Percentiles rank a stretch among this genome's conserved stretches.
These are phyloP conservation scores for Agaricus blazei DNA, from an alignment of 768 basidiomycete genomes.

Conservation along the genomic window DNA sequence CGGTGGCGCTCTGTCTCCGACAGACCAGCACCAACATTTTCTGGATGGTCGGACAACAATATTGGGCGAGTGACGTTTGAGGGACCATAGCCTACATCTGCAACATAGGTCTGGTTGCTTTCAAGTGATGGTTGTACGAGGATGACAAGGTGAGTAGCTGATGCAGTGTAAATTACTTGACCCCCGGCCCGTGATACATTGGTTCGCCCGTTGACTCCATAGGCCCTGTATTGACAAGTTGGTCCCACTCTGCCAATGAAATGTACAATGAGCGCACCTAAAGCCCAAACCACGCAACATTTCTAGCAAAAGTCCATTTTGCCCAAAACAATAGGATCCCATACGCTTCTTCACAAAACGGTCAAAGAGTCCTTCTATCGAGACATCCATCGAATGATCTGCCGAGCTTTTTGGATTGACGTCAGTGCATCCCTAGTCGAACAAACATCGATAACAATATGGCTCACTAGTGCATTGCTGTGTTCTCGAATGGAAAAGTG, in stretches of 20 bases:
- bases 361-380: slow-evolving; percentile 16
- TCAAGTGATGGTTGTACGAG: slow-evolving; percentile 25
- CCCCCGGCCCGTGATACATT: slow-evolving; percentile 14
- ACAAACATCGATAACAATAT: background rate
- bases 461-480: slow-evolving; percentile 33
- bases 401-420: slow-evolving; percentile 13
- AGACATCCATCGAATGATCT: slow-evolving; percentile 22
- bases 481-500: slow-evolving; percentile 34
- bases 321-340: slow-evolving; percentile 27
- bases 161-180: slow-evolving; percentile 10
- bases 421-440: background rate
- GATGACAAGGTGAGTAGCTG: slow-evolving; percentile 21
- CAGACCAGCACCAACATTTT: background rate
- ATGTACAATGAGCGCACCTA: slow-evolving; percentile 13
- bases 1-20: slow-evolving; percentile 6
- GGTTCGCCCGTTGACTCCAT: slow-evolving; percentile 21
- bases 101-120: slow-evolving; percentile 23
- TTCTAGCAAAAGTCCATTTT: slow-evolving; percentile 20
- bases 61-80: slow-evolving; percentile 21
- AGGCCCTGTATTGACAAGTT: slow-evolving; percentile 17
- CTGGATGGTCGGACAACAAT: slow-evolving; percentile 16
- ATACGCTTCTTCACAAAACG: slow-evolving; percentile 16
- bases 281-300: slow-evolving; percentile 25
- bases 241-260: background rate
- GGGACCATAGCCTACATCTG: slow-evolving; percentile 27